Evolutionary conservation across 1,139 yeast genomes (phyloP), one percentile per base, ranked within the genome.

Genomic region (Zygosaccharomyces pseudobailii): DNA sequence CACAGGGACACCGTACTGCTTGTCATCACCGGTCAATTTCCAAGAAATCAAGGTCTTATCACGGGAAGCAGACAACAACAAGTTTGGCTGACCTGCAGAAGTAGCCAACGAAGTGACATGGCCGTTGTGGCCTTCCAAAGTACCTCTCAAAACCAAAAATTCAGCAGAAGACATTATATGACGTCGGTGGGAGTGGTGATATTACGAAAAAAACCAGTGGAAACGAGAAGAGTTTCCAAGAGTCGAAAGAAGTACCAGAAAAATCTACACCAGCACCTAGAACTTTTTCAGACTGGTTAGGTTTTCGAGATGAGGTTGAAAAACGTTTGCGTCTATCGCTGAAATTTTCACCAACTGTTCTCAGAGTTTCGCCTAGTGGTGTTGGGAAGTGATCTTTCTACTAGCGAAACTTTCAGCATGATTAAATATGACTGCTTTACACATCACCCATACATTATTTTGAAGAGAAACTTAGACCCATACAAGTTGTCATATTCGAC

Each of bases 91-190:
- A 73, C 92, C 92, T 70, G 92, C 87, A 72, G 96, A 85, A 78
- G 97, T 92, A 77, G 97, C 96, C 70, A 92, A 82, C 75, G 97
- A 84, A 64, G 99, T 92, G 72, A 92, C 98, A 97, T 97, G 92
- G 70, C 83, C 84, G 77, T 77, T 78, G 82, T 80, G 85, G 71
- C 84, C 96, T 80, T 90, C 96, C 74, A 92, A 87, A 83, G 97
- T 87, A 75, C 97, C 97, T 84, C 97, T 90, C 76, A 92, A 87
- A 75, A 90, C 96, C 80, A 92, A 84, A 84, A 90, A 95, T 87
- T 90, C 97, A 76, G 61, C 59, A 58, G 64, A 57, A 71, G 80
- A 67, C 85, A 80, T 81, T 65, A 30, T 38, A 24, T 20, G 41
- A 38, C 25, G 25, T 38, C 10, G 41, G 41, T 30, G 33, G 33